Evolutionary conservation across 495 filamentous ascomycete species (phyloP).

Genomic region (Xylaria sp.): DNA sequence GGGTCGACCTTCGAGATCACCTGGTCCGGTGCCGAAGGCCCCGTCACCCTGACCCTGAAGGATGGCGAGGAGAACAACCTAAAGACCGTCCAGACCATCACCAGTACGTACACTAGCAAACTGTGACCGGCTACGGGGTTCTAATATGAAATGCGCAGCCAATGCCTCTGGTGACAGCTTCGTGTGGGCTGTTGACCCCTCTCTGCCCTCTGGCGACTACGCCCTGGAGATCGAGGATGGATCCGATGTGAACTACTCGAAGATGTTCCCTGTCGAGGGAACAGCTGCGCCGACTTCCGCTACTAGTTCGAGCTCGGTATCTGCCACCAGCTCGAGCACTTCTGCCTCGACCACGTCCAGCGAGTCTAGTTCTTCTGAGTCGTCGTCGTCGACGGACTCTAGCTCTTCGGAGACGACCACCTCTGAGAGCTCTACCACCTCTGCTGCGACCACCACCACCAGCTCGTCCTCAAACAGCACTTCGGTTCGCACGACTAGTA

Average conservation of each 20-base stretch:
- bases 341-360: constrained; percentile 37
- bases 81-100: constrained; percentile 42
- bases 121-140: neutral
- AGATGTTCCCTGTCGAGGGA: constrained; percentile 44
- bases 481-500: constrained; percentile 31
- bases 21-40: constrained; percentile 46
- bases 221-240: constrained; percentile 51
- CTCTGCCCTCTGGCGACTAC: constrained; percentile 49
- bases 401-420: constrained; percentile 33
- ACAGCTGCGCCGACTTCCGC: constrained; percentile 34
- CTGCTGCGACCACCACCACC: constrained; percentile 27
- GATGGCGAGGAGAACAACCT: constrained; percentile 44
- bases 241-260: constrained; percentile 50
- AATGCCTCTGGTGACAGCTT: constrained; percentile 40
- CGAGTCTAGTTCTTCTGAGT: constrained; percentile 40
- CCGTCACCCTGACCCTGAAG: constrained; percentile 50
- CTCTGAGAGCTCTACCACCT: constrained; percentile 30
- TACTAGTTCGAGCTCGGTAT: constrained; percentile 30
- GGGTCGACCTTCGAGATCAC: constrained; percentile 51
- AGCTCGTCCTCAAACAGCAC: constrained; percentile 39
- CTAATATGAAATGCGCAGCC: constrained; percentile 37
- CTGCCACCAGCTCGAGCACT: constrained; percentile 30
- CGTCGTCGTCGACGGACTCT: constrained; percentile 26
- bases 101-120: constrained; percentile 37
- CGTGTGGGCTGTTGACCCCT: constrained; percentile 44